These are phyloP conservation scores for Phytomonas sp. DNA, from an alignment of 208 protist species.

Conservation along the genomic window DNA sequence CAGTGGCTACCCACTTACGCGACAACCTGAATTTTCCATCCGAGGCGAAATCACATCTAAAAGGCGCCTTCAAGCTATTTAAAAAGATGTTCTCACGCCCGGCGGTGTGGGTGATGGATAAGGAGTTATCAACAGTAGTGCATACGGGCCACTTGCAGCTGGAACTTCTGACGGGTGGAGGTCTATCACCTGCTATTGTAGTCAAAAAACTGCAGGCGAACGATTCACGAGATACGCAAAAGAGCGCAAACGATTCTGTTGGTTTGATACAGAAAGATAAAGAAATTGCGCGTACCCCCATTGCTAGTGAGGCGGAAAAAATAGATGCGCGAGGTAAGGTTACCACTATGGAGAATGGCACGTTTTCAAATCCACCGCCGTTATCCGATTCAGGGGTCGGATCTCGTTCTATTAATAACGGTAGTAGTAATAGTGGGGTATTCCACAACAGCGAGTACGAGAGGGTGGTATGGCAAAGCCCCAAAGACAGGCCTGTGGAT, in stretches of 20 bases:
- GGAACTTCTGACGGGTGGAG: not conserved
- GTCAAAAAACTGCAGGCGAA: not conserved
- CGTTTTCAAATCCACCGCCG: not conserved
- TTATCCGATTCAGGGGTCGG: not conserved
- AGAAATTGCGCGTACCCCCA: not conserved
- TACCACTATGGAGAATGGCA: not conserved
- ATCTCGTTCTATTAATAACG: not conserved
- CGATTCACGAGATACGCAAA: not conserved
- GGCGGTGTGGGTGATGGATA: not conserved
- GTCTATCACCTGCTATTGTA: not conserved
- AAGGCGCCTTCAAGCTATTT: not conserved
- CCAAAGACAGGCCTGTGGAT: slow-evolving; percentile 12
- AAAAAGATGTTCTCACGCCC: not conserved
- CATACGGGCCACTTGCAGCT: not conserved
- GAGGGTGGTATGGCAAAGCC: slow-evolving; percentile 17
- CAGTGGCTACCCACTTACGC: not conserved
- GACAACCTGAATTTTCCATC: not conserved
- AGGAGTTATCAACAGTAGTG: not conserved
- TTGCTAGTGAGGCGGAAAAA: not conserved
- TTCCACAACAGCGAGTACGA: slow-evolving; percentile 7
- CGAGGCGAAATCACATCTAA: not conserved
- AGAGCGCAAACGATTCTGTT: not conserved
- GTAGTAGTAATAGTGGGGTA: not conserved
- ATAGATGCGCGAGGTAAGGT: not conserved
- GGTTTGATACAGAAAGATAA: not conserved